A percentile compares a stretch with the other conserved stretches of the same genome.
Evolutionary conservation across 2,329 filamentous ascomycete genomes (phyloP).

Genomic region (Lecanicillium sp.): DNA sequence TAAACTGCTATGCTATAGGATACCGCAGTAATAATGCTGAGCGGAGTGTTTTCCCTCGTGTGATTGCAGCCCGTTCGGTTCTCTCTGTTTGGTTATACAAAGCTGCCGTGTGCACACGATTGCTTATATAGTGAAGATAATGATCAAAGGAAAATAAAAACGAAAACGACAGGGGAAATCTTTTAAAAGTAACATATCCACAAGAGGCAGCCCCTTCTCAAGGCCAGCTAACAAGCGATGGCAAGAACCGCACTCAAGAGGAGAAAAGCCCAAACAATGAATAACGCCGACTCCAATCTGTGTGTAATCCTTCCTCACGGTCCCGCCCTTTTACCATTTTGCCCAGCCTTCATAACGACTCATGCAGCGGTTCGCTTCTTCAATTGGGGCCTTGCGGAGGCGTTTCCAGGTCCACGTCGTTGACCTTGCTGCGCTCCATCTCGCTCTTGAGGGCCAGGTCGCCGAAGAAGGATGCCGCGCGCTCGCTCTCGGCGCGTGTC

Average conservation of each 20-base stretch:
- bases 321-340: not conserved
- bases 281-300: constrained; percentile 11
- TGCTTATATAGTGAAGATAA: too few relatives aligned
- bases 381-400: constrained; percentile 34
- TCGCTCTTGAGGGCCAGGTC: constrained; percentile 68
- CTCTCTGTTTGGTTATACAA: too few relatives aligned
- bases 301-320: not conserved
- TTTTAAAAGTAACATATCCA: not conserved
- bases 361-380: not conserved
- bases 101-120: too few relatives aligned
- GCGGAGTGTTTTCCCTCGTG: constrained; percentile 7
- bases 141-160: not conserved
- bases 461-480: constrained; percentile 83
- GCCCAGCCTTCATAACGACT: not conserved
- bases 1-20: constrained; percentile 11
- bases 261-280: not conserved
- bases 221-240: not conserved
- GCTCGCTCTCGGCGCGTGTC: constrained; percentile 74
- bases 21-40: constrained; percentile 9
- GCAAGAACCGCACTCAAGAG: not conserved
- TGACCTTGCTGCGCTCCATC: constrained; percentile 43
- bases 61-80: not conserved
- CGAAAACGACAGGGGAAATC: not conserved
- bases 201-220: not conserved
- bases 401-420: constrained; percentile 49